phyloP scores from a whole-genome alignment of 805 yeast species.

The Ogataea populi-albae region DNA sequence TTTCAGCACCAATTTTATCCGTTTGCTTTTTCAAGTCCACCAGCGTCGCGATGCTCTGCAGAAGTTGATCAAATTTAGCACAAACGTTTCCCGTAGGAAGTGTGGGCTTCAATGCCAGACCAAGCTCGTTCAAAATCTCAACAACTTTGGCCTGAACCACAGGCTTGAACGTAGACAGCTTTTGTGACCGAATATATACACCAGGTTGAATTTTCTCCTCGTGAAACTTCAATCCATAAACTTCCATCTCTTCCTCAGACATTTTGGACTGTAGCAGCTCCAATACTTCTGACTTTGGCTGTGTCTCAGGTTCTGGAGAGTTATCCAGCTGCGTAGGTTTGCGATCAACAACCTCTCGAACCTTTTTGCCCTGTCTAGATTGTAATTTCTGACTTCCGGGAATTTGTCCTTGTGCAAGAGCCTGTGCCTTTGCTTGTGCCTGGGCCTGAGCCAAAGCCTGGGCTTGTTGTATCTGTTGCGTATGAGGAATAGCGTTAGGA shows the following conservation, averaged over 20 bases:
- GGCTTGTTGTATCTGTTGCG: constrained; percentile 29
- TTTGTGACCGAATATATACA: constrained; percentile 75
- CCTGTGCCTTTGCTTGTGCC: constrained; percentile 8
- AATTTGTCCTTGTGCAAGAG: constrained; percentile 13
- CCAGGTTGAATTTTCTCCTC: constrained; percentile 76
- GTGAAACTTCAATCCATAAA: constrained; percentile 79
- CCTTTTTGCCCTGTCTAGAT: constrained; percentile 9
- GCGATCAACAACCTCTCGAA: not conserved
- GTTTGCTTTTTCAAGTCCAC: constrained; percentile 82
- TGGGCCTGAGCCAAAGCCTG: constrained; percentile 8
- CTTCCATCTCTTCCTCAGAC: constrained; percentile 74
- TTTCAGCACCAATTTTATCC: constrained; percentile 84
- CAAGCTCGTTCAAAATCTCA: constrained; percentile 71
- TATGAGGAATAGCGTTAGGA: constrained; percentile 51
- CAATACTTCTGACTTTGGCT: constrained; percentile 27
- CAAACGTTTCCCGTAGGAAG: constrained; percentile 83
- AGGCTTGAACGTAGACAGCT: constrained; percentile 76
- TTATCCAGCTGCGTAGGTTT: constrained; percentile 6
- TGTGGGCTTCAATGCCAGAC: constrained; percentile 75
- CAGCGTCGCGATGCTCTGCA: constrained; percentile 65
- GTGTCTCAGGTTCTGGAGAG: constrained; percentile 30
- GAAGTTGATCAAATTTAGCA: constrained; percentile 70
- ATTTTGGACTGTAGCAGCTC: constrained; percentile 51
- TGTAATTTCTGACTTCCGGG: constrained; percentile 12
- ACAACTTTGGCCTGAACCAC: constrained; percentile 61